Base-by-base conservation (phyloP, 345 rosid genomes). In the Boechera retrofracta region DNA sequence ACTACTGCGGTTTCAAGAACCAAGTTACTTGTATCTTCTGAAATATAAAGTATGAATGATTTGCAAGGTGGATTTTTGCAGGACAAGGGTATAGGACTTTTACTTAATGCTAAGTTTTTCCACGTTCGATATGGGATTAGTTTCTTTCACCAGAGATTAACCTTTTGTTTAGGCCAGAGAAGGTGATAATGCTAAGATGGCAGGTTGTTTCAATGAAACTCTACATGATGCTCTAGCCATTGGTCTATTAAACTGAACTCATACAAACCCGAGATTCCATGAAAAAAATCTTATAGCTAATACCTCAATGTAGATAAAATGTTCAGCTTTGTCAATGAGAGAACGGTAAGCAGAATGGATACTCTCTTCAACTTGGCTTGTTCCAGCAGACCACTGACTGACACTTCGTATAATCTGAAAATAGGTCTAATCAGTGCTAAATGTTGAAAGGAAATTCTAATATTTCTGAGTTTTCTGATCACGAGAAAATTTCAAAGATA, bases 361-460 rank as follows among this genome's bases (percentile, higher is more conserved):
- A 86, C 97, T 93, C 78, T 93, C 97, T 82, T 96, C 98, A 64
- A 83, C 76, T 85, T 91, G 99, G 86, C 97, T 88, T 67, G 98
- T 93, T 84, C 99, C 99, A 57, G 98, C 95, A 72, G 98, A 96
- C 99, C 99, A 93, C 77, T 93, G 98, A 79, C 98, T 96, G 79
- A 91, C 99, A 84, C 99, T 96, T 87, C 99, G 85, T 82, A 93
- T 81, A 73, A 96, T 86, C 99, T 93, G 92, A 64, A 81, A 86
- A 60, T 26, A 55, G 71, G 64, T 58, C 28, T 24, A 78, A 51
- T 72, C 62, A 79, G 76, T 56, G 59, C 35, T 69, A 63, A 39
- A 62, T 36, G 61, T 56, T 79, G 29, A 54, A 49, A 45, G 44
- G 35, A 55, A 61, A 35, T 38, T 49, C 47, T 63, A 18, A 2